These are phyloP conservation scores for Phaffia tasmanica DNA, from an alignment of 768 basidiomycete genomes.

Conservation along the genomic window DNA sequence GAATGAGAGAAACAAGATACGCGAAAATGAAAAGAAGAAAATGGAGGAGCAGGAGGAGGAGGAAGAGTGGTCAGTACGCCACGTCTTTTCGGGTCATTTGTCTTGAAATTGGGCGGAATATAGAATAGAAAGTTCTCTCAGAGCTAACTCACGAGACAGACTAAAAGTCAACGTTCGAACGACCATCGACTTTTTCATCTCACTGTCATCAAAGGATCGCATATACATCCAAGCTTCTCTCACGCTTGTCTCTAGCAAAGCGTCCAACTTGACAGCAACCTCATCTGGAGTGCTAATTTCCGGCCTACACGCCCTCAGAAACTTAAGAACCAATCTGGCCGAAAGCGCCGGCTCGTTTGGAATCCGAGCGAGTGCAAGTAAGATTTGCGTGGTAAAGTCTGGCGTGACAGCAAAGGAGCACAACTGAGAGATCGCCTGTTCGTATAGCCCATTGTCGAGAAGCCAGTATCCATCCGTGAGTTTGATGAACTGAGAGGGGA, in stretches of 20 bases:
- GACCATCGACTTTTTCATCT: conserved; percentile 13
- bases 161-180: conserved; percentile 5
- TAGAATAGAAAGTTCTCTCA: no score
- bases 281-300: conserved; percentile 57
- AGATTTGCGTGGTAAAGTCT: conserved; percentile 66
- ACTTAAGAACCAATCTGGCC: conserved; percentile 54
- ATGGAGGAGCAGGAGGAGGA: background rate
- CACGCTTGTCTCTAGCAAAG: conserved; percentile 55
- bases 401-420: conserved; percentile 62
- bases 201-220: conserved; percentile 46
- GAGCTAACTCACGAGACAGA: conserved; percentile 10
- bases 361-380: conserved; percentile 49
- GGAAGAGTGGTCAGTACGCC: background rate
- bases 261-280: conserved; percentile 56
- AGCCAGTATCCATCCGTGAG: conserved; percentile 79
- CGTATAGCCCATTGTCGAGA: conserved; percentile 56
- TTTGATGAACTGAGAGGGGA: conserved; percentile 62
- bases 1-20: conserved; percentile 36
- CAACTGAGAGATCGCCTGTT: conserved; percentile 61
- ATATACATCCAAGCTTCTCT: conserved; percentile 67
- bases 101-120: background rate
- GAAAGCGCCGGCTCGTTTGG: conserved; percentile 42
- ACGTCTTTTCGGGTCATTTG: background rate
- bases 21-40: background rate
- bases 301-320: conserved; percentile 65